Percentiles rank a stretch among this genome's conserved stretches.
These are phyloP conservation scores for Kregervanrija fluxuum DNA, from an alignment of 805 yeast genomes.

Conservation along the genomic window DNA sequence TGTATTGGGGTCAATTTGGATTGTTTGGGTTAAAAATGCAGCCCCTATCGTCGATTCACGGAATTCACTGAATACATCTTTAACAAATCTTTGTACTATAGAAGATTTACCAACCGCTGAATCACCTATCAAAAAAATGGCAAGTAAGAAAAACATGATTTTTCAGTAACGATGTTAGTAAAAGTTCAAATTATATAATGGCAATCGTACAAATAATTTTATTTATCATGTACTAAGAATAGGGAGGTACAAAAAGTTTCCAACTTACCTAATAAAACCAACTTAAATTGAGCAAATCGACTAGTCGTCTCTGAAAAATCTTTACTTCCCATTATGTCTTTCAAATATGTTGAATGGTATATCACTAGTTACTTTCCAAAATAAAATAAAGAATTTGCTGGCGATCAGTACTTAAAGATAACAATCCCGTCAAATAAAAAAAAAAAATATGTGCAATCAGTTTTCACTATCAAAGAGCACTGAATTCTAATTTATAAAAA, in stretches of 20 bases:
- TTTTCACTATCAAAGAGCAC: no score
- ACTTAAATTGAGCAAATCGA: constrained; percentile 42
- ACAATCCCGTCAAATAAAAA: no score
- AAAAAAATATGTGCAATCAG: no score
- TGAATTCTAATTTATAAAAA: no score
- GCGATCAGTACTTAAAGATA: no score
- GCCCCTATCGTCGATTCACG: constrained; percentile 83
- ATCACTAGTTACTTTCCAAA: no score
- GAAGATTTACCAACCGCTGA: constrained; percentile 68
- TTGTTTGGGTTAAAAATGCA: constrained; percentile 67
- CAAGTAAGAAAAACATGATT: not conserved
- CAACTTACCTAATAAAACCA: constrained; percentile 41
- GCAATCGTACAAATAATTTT: not conserved
- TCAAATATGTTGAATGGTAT: no score
- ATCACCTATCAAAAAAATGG: constrained; percentile 34
- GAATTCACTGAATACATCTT: constrained; percentile 64
- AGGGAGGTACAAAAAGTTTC: no score
- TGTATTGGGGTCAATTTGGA: constrained; percentile 44
- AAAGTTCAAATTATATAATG: not conserved
- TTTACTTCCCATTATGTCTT: no score
- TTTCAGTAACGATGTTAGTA: not conserved
- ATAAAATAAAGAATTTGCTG: no score
- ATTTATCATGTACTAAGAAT: not conserved
- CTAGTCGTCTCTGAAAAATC: no score
- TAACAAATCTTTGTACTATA: constrained; percentile 61